Percentiles rank a stretch among this genome's conserved stretches.
These are phyloP conservation scores for Cucumis hystrix DNA, from an alignment of 306 rosid species.

Conservation along the genomic window DNA sequence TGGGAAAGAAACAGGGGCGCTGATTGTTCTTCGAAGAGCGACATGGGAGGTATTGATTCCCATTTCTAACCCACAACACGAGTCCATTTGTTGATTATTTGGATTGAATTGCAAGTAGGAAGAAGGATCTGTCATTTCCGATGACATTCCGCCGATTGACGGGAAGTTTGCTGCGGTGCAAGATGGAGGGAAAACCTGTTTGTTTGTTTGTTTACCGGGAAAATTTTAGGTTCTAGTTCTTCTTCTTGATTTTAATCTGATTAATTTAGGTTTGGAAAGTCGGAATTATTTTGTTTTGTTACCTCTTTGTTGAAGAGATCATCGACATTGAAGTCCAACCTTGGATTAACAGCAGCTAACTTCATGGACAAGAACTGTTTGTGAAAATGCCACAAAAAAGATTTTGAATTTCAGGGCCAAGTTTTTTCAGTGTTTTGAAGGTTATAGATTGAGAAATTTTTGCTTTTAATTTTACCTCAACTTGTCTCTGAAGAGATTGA, in stretches of 20 bases:
- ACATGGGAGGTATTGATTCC: slow-evolving; percentile 39
- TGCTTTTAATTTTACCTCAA: slow-evolving; percentile 33
- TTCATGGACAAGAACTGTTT: slow-evolving; percentile 94
- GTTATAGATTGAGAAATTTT: not conserved
- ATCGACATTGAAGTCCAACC: slow-evolving; percentile 73
- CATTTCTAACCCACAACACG: slow-evolving; percentile 47
- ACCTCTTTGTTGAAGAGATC: slow-evolving; percentile 84
- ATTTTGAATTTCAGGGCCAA: slow-evolving; percentile 3
- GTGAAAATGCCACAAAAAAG: slow-evolving; percentile 1
- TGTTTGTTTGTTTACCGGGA: slow-evolving; percentile 14
- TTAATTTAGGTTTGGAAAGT: not conserved
- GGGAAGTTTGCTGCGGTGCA: slow-evolving; percentile 31
- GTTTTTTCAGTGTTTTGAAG: not conserved
- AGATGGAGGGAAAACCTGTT: slow-evolving; percentile 49
- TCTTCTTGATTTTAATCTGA: not conserved
- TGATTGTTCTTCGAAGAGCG: slow-evolving; percentile 37
- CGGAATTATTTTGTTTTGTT: not conserved
- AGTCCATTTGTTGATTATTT: slow-evolving; percentile 33
- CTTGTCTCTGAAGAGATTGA: slow-evolving; percentile 82
- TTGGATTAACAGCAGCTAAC: slow-evolving; percentile 81
- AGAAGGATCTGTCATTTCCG: slow-evolving; percentile 45
- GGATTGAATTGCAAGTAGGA: slow-evolving; percentile 48
- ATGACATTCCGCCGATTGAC: slow-evolving; percentile 41
- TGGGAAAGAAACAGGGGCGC: slow-evolving; percentile 45
- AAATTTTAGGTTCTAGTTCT: not conserved